A percentile compares a stretch with the other conserved stretches of the same genome.
phyloP scores from a whole-genome alignment of 176 grass and related monocot genomes.

The Aegilops bicornis region DNA sequence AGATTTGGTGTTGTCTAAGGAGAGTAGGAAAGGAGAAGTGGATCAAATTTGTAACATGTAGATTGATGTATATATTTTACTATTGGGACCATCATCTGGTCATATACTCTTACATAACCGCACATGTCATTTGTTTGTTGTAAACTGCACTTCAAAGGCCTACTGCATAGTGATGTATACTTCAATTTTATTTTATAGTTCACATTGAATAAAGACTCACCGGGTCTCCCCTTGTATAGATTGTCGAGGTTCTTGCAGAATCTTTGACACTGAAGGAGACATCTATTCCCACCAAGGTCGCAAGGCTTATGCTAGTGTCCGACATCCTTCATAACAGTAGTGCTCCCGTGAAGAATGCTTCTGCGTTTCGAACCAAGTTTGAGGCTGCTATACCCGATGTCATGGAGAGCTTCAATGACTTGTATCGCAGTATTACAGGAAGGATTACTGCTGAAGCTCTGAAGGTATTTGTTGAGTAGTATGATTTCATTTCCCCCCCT shows the following conservation, averaged over 20 bases:
- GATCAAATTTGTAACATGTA: constrained; percentile 7
- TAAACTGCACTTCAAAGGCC: background rate
- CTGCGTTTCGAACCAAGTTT: constrained; percentile 93
- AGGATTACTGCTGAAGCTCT: constrained; percentile 98
- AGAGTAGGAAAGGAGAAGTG: background rate
- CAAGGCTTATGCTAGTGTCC: constrained; percentile 94
- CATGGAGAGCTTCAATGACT: constrained; percentile 96
- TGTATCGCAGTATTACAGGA: constrained; percentile 87
- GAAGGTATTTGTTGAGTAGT: constrained; percentile 58
- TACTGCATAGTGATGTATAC: background rate
- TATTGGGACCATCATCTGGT: background rate
- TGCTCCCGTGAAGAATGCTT: constrained; percentile 96
- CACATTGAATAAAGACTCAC: background rate
- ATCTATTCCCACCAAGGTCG: constrained; percentile 92
- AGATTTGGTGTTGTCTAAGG: background rate
- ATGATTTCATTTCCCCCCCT: constrained; percentile 9
- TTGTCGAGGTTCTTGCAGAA: constrained; percentile 96
- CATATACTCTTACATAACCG: background rate
- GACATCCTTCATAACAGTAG: constrained; percentile 99
- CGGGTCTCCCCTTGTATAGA: constrained; percentile 46
- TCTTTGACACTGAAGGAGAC: constrained; percentile 95
- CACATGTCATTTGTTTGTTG: background rate
- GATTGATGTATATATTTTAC: background rate
- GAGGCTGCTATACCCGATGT: constrained; percentile 83
- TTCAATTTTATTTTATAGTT: constrained; percentile 20